Evolutionary conservation across 371 early-diverging fungal genomes (phyloP), one percentile per base, ranked within the genome.

Genomic region (Coemansia sp.): DNA sequence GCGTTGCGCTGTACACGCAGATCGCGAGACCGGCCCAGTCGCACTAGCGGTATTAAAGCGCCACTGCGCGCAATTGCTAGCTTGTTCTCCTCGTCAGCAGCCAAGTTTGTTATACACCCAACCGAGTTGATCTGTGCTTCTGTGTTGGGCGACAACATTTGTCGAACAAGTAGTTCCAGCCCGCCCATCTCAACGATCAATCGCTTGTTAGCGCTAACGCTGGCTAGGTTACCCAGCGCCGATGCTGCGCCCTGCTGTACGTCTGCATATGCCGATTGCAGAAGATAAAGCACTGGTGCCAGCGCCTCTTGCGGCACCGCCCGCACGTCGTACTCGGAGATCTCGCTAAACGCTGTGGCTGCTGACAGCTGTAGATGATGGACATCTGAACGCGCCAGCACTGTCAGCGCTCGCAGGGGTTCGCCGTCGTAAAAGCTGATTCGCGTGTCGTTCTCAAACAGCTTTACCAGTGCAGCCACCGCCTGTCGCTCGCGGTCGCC

Each of bases 101-200:
- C 94, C 61, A 96, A 85, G 69, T 96, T 96, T 1, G 96, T 96
- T 65, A 96, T 93, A 83, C 95, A 95, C 4, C 96, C 96, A 23
- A 94, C 95, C n/a, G 95, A 94, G 80, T 96, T 96, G 72, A 94
- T 93, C 77, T 94, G 94, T 7, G 95, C 94, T 71, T 95, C 96
- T 23, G 90, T 88, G 71, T 92, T 92, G 6, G 89, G 87, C 17
- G 90, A 89, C 40, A 89, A 84, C 93, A 94, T 93, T 77, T 93
- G 92, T 61, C 89, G 86, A 65, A 94, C 89, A n/a, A 96, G 86
- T 44, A 91, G 94, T 62, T 92, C 93, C 28, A 96, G 81, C 3
- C 91, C 95, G 39, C 94, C 93, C 63, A 93, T 84, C 64, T 89
- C 85, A 41, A 96, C 94, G 67, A 96, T 94, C 57, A 90, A 75